Percentiles rank a stretch among this genome's conserved stretches.
Evolutionary conservation across 2,329 filamentous ascomycete species (phyloP).

Genomic region (Paraphoma sp.): DNA sequence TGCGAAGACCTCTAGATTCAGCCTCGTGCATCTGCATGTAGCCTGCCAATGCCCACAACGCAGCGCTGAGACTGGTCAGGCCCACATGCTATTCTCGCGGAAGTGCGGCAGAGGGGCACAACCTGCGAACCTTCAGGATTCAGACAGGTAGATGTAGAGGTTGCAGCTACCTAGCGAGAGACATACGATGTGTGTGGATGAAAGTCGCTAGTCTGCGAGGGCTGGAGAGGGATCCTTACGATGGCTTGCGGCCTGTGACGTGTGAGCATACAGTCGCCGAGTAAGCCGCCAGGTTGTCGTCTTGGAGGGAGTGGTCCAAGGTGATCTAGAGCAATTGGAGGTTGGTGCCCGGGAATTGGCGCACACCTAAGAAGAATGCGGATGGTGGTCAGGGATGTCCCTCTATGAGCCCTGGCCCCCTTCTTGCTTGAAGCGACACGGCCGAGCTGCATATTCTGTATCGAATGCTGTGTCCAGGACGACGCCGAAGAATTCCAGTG

Average conservation of each 20-base stretch:
- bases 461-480: background rate
- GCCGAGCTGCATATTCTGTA: background rate
- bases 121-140: background rate
- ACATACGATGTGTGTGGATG: background rate
- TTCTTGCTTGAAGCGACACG: background rate
- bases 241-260: constrained; percentile 5
- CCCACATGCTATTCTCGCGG: background rate
- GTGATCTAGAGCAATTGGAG: constrained; percentile 21
- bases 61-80: background rate
- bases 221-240: background rate
- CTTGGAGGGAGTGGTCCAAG: constrained; percentile 17
- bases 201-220: background rate
- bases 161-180: background rate
- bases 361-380: constrained; percentile 4
- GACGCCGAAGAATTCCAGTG: too few species aligned
- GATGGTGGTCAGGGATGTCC: background rate
- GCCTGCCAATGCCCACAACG: background rate
- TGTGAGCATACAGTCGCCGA: constrained; percentile 1
- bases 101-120: background rate
- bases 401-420: background rate
- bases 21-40: background rate
- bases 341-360: constrained; percentile 10
- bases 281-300: constrained; percentile 1
- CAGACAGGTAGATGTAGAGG: background rate
- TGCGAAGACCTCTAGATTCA: background rate